Percentiles rank a stretch among this genome's conserved stretches.
phyloP scores from a whole-genome alignment of 352 stramenopile genomes.

The Plasmopara muralis region DNA sequence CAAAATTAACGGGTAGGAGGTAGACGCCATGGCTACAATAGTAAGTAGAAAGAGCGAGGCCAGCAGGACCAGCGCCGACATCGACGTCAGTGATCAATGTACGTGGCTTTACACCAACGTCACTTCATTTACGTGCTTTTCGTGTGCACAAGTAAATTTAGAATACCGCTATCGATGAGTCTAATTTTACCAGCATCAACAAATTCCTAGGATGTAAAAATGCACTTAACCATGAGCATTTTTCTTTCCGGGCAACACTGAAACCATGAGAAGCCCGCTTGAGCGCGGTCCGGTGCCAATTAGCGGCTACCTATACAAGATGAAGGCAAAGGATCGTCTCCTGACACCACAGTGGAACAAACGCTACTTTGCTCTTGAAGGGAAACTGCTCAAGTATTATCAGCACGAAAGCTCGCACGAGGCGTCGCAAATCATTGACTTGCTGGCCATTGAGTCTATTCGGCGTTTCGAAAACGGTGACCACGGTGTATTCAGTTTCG shows the following conservation, averaged over 20 bases:
- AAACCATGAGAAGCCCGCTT: conserved; percentile 42
- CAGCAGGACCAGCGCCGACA: conserved; percentile 13
- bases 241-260: too few species aligned
- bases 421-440: conserved; percentile 64
- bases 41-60: conserved; percentile 12
- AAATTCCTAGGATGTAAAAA: too few species aligned
- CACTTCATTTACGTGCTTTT: background rate
- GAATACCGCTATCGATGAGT: background rate
- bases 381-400: conserved; percentile 77
- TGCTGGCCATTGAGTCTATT: conserved; percentile 71
- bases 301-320: conserved; percentile 80
- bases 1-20: conserved; percentile 10
- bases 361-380: conserved; percentile 74
- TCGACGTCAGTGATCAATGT: conserved; percentile 2
- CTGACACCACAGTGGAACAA: conserved; percentile 78
- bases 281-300: conserved; percentile 63
- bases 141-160: background rate
- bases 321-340: conserved; percentile 65
- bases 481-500: conserved; percentile 73
- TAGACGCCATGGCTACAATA: conserved; percentile 13
- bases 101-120: background rate
- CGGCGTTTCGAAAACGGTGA: conserved; percentile 78
- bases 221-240: too few species aligned
- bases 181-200: too few species aligned
- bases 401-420: conserved; percentile 46